Conservation (phyloP, 2,329 filamentous ascomycete genomes). For the Volutella citrinella region DNA sequence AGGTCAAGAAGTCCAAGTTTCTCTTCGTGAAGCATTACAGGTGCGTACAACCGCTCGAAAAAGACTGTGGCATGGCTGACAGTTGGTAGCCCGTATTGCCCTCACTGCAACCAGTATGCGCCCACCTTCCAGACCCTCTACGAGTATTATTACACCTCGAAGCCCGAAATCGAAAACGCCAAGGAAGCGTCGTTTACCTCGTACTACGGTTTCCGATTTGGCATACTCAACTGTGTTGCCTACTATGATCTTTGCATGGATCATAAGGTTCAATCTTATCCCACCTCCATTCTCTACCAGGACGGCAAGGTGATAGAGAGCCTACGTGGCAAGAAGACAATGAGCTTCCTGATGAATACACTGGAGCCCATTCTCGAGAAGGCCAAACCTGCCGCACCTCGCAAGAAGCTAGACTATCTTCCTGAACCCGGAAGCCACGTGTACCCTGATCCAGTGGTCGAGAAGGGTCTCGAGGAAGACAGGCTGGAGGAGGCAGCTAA, state of each 20-base stretch:
- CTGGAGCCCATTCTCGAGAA: constrained; percentile 76
- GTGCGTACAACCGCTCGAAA: constrained; percentile 37
- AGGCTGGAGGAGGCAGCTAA: constrained; percentile 2
- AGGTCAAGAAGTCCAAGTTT: constrained; percentile 52
- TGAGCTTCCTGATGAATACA: constrained; percentile 63
- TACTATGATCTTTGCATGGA: constrained; percentile 74
- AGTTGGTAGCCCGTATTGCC: constrained; percentile 54
- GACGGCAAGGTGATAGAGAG: constrained; percentile 66
- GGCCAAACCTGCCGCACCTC: constrained; percentile 76
- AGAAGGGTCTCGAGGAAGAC: background rate
- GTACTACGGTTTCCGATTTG: constrained; percentile 90
- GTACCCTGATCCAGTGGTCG: constrained; percentile 19
- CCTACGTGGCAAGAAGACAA: constrained; percentile 64
- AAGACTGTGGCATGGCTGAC: constrained; percentile 2
- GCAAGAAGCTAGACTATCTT: constrained; percentile 64
- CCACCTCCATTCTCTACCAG: constrained; percentile 76
- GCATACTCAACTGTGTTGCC: constrained; percentile 78
- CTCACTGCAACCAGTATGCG: constrained; percentile 75
- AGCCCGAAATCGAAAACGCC: constrained; percentile 59
- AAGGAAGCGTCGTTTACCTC: constrained; percentile 63
- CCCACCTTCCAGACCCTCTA: constrained; percentile 90
- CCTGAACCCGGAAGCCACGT: constrained; percentile 67
- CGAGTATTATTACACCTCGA: constrained; percentile 90
- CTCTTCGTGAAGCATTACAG: constrained; percentile 65
- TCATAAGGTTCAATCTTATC: constrained; percentile 67